Evolutionary conservation across 768 basidiomycete genomes (phyloP), one percentile per base, ranked within the genome.

Genomic region (Agaricus subrufescens): DNA sequence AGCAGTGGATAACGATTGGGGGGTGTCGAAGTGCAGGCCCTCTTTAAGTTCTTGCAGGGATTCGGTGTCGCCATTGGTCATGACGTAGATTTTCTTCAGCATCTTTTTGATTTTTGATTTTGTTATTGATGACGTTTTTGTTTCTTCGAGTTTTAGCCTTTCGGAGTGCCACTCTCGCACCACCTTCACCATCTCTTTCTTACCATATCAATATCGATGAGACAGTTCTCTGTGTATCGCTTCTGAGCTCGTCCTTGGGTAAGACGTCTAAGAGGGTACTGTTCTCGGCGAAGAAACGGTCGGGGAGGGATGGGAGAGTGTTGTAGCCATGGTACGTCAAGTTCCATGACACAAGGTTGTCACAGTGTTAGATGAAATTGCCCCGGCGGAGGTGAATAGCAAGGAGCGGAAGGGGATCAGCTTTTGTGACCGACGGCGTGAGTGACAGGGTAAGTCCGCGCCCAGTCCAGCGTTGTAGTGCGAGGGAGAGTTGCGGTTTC

Each of bases 341-440:
- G 10, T 60, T 61, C 71, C 73, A 77, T 27, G 67, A 62, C 0
- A 69, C 71, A 23, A 83, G 72, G 27, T 70, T 61, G 43, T 67
- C 53, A 63, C 84, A 85, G 62, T 84, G 82, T 2, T 64, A 62
- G 45, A 67, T 66, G 62, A 77, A 84, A 65, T 84, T 83, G 26
- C 84, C 84, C 12, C 81, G 73, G 3, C 84, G 78, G 31, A 86
- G 61, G 62, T 86, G 83, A 0, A 86, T 63, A 11, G 74, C 84
- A 34, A 86, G 71, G 3, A 87, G 66, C 7, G 83, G 82, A 1
- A 73, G 68, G 15, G 43, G 58, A 34, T 26, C n/a, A 29, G 40
- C 12, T 25, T 55, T n/a, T 10, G 47, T 34, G 25, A 25, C 26
- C 14, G 52, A 15, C 7, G 47, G 47, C 29, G 54, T 56, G 2